A percentile compares a stretch with the other conserved stretches of the same genome.
These are phyloP conservation scores for Chaetomiaceae sp. DNA, from an alignment of 2,329 filamentous ascomycete genomes.

Conservation along the genomic window DNA sequence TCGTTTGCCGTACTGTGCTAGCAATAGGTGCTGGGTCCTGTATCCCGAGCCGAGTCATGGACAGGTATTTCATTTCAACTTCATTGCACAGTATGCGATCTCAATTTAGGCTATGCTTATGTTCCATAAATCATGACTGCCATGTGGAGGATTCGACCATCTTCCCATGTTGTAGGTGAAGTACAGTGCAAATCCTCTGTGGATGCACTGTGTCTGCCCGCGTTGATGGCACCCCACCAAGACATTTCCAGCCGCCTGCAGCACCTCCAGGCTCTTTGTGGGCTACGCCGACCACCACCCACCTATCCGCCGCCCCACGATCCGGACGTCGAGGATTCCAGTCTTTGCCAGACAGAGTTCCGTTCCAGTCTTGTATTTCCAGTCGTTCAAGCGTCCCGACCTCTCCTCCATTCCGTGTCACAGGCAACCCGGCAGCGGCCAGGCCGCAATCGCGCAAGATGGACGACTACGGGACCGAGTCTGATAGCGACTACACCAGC, in stretches of 20 bases:
- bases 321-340: background rate
- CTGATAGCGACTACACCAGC: slow-evolving; percentile 97
- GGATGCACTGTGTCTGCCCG: no score
- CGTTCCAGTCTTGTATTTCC: background rate
- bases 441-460: slow-evolving; percentile 43
- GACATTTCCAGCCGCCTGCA: slow-evolving; percentile 12
- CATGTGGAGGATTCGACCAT: no score
- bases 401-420: background rate
- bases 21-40: background rate
- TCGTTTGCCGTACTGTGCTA: no score
- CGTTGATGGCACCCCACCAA: slow-evolving; percentile 12
- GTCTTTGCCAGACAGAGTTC: background rate
- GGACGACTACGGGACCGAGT: slow-evolving; percentile 98
- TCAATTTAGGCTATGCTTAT: no score
- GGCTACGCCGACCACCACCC: slow-evolving; percentile 3
- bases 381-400: background rate
- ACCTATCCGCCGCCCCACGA: background rate
- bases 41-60: no score
- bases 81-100: no score
- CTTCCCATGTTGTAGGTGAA: no score
- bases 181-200: background rate
- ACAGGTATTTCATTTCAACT: no score
- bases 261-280: slow-evolving; percentile 6
- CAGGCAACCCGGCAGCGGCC: background rate
- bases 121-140: no score